These are phyloP conservation scores for Tulasnella sp. DNA, from an alignment of 768 basidiomycete species.

Conservation along the genomic window DNA sequence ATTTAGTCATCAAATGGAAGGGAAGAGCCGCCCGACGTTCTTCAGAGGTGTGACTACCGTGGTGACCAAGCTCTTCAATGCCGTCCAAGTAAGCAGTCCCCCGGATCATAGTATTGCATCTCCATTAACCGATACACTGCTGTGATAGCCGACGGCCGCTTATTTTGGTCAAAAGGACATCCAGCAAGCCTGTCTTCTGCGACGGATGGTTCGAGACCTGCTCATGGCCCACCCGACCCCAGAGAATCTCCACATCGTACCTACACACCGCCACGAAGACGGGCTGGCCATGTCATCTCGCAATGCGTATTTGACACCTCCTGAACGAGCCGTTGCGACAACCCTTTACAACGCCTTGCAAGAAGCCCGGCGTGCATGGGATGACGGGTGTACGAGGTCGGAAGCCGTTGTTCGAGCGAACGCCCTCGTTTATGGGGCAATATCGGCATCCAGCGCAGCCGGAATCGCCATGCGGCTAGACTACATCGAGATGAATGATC, in stretches of 20 bases:
- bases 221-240: conserved; percentile 77
- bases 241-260: conserved; percentile 79
- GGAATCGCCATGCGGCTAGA: conserved; percentile 54
- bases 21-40: conserved; percentile 81
- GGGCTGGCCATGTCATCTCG: conserved; percentile 88
- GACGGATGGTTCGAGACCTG: conserved; percentile 75
- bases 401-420: conserved; percentile 41
- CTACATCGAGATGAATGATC: conserved; percentile 88
- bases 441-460: conserved; percentile 41
- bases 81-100: conserved; percentile 70
- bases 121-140: background rate
- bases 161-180: conserved; percentile 99
- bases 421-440: conserved; percentile 33
- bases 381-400: conserved; percentile 51
- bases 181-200: conserved; percentile 88
- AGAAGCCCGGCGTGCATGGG: conserved; percentile 62
- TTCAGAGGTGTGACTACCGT: conserved; percentile 96
- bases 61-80: conserved; percentile 93
- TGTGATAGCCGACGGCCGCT: conserved; percentile 75
- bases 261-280: conserved; percentile 72
- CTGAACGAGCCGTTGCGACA: conserved; percentile 65
- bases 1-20: conserved; percentile 92
- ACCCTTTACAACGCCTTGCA: conserved; percentile 71
- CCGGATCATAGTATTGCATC: background rate
- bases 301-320: conserved; percentile 74